Evolutionary conservation across 495 filamentous ascomycete genomes (phyloP).

Genomic region (Daldinia childiae): DNA sequence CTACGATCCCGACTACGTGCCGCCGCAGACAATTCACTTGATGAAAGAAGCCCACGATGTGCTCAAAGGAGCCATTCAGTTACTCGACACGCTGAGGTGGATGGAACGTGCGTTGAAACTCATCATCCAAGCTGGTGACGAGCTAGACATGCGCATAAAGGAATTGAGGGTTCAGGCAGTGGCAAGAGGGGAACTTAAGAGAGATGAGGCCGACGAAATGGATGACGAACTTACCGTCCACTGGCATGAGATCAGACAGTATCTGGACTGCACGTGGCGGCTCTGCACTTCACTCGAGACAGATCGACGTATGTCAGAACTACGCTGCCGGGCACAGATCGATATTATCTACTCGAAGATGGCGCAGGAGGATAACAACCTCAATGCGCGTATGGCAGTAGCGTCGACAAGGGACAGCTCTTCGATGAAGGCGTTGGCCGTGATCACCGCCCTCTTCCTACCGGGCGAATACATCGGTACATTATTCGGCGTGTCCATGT

Average conservation of each 20-base stretch:
- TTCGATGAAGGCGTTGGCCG: conserved; percentile 49
- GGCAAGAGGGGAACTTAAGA: conserved; percentile 23
- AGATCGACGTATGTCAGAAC: conserved; percentile 47
- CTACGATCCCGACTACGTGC: conserved; percentile 44
- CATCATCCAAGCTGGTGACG: conserved; percentile 47
- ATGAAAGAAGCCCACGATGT: conserved; percentile 51
- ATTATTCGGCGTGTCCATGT: conserved; percentile 49
- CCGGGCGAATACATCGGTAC: conserved; percentile 51
- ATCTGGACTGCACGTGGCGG: conserved; percentile 48
- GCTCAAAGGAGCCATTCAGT: conserved; percentile 44
- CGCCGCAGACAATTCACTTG: conserved; percentile 45
- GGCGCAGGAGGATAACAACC: conserved; percentile 50
- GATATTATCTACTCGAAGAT: conserved; percentile 52
- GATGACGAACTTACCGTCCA: conserved; percentile 43
- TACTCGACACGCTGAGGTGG: conserved; percentile 48
- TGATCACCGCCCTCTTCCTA: conserved; percentile 49
- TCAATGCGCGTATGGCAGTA: conserved; percentile 51
- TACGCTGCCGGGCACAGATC: conserved; percentile 48
- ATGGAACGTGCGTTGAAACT: conserved; percentile 50
- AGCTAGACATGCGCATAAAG: conserved; percentile 39
- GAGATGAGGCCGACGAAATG: conserved; percentile 28
- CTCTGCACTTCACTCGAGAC: conserved; percentile 50
- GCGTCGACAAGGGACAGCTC: conserved; percentile 49
- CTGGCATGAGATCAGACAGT: conserved; percentile 51
- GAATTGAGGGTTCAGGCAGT: conserved; percentile 27